Evolutionary conservation across 2,329 filamentous ascomycete genomes (phyloP), one percentile per base, ranked within the genome.

Genomic region (Pseudohalonectria lignicola): DNA sequence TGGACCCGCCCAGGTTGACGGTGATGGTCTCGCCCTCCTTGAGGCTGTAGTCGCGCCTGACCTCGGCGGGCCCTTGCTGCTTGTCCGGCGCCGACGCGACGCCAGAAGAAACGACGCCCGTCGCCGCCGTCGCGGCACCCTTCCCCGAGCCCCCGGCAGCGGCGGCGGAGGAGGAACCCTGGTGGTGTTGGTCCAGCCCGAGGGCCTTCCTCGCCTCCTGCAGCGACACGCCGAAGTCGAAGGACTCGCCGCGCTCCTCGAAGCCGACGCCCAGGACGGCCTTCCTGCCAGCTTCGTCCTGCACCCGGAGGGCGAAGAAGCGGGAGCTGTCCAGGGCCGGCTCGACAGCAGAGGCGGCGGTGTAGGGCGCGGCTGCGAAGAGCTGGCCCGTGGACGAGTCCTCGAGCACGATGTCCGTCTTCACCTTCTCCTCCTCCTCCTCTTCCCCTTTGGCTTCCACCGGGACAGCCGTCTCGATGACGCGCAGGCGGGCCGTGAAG

Each of bases 21-120:
- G 80, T 86, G 49, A 94, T 93, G 15, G 83, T 94, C 68, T 94
- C 82, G 10, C 86, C 86, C 43, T 88, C 86, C 58, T 94, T 94
- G 45, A 94, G 58, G 51, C 83, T 88, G 53, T 86, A 87, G 52
- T 94, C 86, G 47, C 73, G 75, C 60, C 78, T 80, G 52, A 74
- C 72, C 40, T 66, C 62, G n/a, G n/a, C 5, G 31, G 23, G 34
- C 15, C 12, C 16, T 5, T 11, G 7, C 59, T 10, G 75, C 72
- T 53, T 79, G 66, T 1, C 75, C n/a, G n/a, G n/a, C n/a, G n/a
- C n/a, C n/a, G n/a, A n/a, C n/a, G n/a, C n/a, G n/a, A n/a, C n/a
- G n/a, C n/a, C n/a, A n/a, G n/a, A n/a, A n/a, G n/a, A n/a, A n/a
- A n/a, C n/a, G n/a, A n/a, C n/a, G n/a, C n/a, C 79, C 5, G 86